Evolutionary conservation across 2,329 filamentous ascomycete species (phyloP).

Genomic region (Grosmannia penicillata): DNA sequence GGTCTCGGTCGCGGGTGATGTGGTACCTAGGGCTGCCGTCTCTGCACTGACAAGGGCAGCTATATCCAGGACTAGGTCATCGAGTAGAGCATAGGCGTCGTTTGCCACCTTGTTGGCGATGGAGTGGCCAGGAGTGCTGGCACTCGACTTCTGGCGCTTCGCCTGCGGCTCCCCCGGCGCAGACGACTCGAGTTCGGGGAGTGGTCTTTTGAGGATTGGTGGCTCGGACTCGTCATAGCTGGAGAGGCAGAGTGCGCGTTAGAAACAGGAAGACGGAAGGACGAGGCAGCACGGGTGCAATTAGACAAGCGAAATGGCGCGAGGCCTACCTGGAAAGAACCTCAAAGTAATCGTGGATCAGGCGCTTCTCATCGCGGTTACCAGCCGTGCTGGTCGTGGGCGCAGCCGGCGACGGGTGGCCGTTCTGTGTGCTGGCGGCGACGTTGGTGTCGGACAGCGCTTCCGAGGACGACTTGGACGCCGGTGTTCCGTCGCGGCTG

Average conservation of each 20-base stretch:
- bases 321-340: slow-evolving; percentile 28
- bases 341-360: slow-evolving; percentile 26
- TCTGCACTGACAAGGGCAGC: slow-evolving; percentile 18
- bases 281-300: too few relatives aligned
- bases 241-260: slow-evolving; percentile 12
- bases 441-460: slow-evolving; percentile 11
- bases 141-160: slow-evolving; percentile 45
- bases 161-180: slow-evolving; percentile 35
- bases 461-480: background rate
- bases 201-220: slow-evolving; percentile 38
- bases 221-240: slow-evolving; percentile 38
- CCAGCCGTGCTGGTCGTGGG: slow-evolving; percentile 9
- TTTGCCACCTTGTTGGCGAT: slow-evolving; percentile 39
- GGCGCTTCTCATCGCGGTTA: slow-evolving; percentile 17
- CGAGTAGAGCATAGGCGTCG: slow-evolving; percentile 42
- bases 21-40: slow-evolving; percentile 30
- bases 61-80: slow-evolving; percentile 48
- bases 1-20: slow-evolving; percentile 10
- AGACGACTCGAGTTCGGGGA: slow-evolving; percentile 28
- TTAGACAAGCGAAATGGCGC: slow-evolving; percentile 12
- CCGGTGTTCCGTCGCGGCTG: background rate
- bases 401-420: slow-evolving; percentile 13
- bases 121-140: slow-evolving; percentile 16
- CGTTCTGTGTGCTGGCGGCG: too few relatives aligned
- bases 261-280: slow-evolving; percentile 5